Evolutionary conservation across 345 rosid species (phyloP).

Genomic region (Raphanus sativus): DNA sequence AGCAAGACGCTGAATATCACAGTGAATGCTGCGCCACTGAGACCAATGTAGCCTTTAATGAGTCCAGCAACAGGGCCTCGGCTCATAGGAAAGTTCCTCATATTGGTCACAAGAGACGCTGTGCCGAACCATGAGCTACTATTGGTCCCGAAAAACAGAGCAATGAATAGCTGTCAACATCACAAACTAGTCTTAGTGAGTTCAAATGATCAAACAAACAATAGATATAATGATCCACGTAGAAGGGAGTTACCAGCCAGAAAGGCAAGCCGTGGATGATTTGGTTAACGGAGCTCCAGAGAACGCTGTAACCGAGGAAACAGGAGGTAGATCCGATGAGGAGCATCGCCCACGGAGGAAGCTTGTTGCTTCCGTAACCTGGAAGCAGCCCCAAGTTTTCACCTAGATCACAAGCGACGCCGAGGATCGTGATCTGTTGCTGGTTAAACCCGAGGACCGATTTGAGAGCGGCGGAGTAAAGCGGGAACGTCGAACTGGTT

Average conservation of each 20-base stretch:
- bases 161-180: constrained; percentile 68
- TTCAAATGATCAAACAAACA: neutral
- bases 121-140: constrained; percentile 82
- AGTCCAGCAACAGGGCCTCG: constrained; percentile 73
- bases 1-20: constrained; percentile 64
- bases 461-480: constrained; percentile 73
- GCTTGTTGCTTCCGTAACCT: constrained; percentile 83
- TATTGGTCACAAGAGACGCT: constrained; percentile 75
- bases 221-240: too few relatives aligned
- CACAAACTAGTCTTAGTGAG: neutral
- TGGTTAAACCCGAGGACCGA: constrained; percentile 75
- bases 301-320: constrained; percentile 83
- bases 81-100: constrained; percentile 76
- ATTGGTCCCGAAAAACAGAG: constrained; percentile 68
- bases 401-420: constrained; percentile 93
- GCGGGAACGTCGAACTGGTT: constrained; percentile 69
- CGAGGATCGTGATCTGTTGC: constrained; percentile 79
- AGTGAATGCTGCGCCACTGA: constrained; percentile 80
- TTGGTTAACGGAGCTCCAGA: constrained; percentile 76
- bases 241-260: constrained; percentile 58
- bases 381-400: constrained; percentile 85
- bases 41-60: constrained; percentile 79
- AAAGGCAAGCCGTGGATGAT: constrained; percentile 65
- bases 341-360: constrained; percentile 88
- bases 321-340: constrained; percentile 63